Evolutionary conservation across 345 rosid genomes (phyloP), one percentile per base, ranked within the genome.

Genomic region (Adansonia digitata): DNA sequence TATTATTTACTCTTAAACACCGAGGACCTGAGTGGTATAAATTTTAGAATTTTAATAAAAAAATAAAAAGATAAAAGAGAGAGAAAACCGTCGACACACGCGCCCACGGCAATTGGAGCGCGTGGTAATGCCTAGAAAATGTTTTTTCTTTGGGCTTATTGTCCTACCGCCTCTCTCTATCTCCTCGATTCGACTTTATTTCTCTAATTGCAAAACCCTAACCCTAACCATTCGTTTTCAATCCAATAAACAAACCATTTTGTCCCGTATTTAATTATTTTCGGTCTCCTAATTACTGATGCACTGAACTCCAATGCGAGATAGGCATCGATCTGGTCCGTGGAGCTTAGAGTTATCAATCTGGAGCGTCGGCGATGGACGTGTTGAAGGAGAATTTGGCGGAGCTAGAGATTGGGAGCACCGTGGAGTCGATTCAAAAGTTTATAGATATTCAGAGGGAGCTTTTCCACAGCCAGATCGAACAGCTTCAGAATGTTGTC

Each of bases 401-500:
- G 79, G 88, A 83, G 80, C 72, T 78, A 69, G 88, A 89, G 80
- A 77, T 90, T 78, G 91, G 94, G 79, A 85, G 81, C 79, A 85
- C 98, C 9, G 81, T 76, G 69, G 97, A 82, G 85, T 88, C 91
- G 46, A 85, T 96, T 46, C 81, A 71, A 78, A 85, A 83, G 84
- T 79, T 89, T 18, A 51, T 93, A 77, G 89, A 81, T 45, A 81
- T 92, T 18, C 99, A 93, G 84, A 89, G 77, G 67, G 92, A 83
- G 81, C 83, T 93, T 39, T 89, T 96, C 72, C 97, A 88, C 81
- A 71, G 85, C 77, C 98, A 93, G 92, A 85, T 93, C 92, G 91
- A 90, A 71, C 91, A 93, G 81, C 88, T 93, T 27, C 92, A 87
- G 76, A 78, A 82, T 73, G 86, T 96, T 34, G 92, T 96, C 52